A percentile compares a stretch with the other conserved stretches of the same genome.
phyloP scores from a whole-genome alignment of 805 yeast species.

The Kuraishia molischiana region DNA sequence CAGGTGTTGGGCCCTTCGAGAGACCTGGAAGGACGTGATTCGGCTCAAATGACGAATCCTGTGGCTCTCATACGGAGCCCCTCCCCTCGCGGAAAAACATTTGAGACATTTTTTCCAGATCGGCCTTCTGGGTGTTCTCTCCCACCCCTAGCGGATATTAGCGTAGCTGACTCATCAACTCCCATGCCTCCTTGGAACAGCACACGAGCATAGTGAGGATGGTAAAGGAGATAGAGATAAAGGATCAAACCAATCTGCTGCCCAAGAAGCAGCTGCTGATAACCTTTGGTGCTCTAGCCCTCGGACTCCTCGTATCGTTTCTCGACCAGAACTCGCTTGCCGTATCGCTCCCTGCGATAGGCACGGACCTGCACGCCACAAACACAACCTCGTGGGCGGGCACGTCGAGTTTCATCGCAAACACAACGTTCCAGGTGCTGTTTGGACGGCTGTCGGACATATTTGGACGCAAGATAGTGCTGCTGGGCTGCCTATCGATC shows the following conservation, averaged over 20 bases:
- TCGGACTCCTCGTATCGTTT: conserved; percentile 31
- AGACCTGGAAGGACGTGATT: no score
- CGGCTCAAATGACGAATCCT: no score
- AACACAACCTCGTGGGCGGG: conserved; percentile 51
- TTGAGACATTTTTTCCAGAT: no score
- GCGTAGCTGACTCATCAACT: no score
- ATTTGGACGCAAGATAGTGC: conserved; percentile 37
- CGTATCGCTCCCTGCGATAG: conserved; percentile 39
- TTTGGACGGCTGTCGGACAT: conserved; percentile 48
- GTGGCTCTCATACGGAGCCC: no score
- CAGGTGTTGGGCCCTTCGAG: no score
- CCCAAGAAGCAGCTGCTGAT: conserved; percentile 27
- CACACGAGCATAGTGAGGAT: not conserved
- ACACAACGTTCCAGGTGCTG: conserved; percentile 39
- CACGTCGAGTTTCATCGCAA: conserved; percentile 40
- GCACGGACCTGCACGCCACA: conserved; percentile 33
- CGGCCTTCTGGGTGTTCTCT: no score
- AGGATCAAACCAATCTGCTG: conserved; percentile 30
- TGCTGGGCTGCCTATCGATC: conserved; percentile 27
- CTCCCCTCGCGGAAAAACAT: no score
- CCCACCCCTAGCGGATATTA: no score
- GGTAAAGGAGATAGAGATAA: not conserved
- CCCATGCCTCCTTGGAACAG: no score
- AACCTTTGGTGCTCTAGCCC: conserved; percentile 25
- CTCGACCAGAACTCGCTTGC: conserved; percentile 41